These are phyloP conservation scores for Rhytidiadelphus loreus DNA, from an alignment of 225 moss, liverwort and hornwort species.

Conservation along the genomic window DNA sequence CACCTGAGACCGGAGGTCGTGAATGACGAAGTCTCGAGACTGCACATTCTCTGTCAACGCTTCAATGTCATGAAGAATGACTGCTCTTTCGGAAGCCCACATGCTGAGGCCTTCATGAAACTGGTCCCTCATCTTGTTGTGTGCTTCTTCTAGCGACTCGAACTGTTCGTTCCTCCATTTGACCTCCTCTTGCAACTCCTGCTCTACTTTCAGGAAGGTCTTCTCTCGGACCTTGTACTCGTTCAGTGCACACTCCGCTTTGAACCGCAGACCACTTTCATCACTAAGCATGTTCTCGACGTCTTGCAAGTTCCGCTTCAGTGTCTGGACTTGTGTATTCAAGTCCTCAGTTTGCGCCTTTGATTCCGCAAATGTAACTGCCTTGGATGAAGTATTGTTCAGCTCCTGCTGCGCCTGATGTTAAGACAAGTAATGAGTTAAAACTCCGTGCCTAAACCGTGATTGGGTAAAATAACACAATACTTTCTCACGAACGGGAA, in stretches of 20 bases:
- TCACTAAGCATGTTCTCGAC: constrained; percentile 45
- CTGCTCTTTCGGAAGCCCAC: constrained; percentile 47
- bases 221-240: constrained; percentile 55
- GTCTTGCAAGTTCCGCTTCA: constrained; percentile 39
- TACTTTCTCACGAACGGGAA: not conserved
- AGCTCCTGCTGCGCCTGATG: constrained; percentile 53
- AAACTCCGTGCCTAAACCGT: not conserved
- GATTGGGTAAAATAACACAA: not conserved
- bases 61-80: constrained; percentile 52
- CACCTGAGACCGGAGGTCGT: constrained; percentile 39
- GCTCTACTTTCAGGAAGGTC: constrained; percentile 47
- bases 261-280: constrained; percentile 25
- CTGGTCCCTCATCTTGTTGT: constrained; percentile 41
- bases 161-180: constrained; percentile 94
- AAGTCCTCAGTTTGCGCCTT: constrained; percentile 24
- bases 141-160: constrained; percentile 67
- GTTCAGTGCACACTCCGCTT: constrained; percentile 42
- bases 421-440: not conserved
- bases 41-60: constrained; percentile 39
- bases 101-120: constrained; percentile 34
- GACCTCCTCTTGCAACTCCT: constrained; percentile 43
- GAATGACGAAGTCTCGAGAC: constrained; percentile 34
- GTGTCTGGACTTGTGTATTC: constrained; percentile 1
- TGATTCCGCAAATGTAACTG: constrained; percentile 4
- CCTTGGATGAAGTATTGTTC: constrained; percentile 1